phyloP scores from a whole-genome alignment of 1,284 basidiomycete species.

The Trametes versicolor region DNA sequence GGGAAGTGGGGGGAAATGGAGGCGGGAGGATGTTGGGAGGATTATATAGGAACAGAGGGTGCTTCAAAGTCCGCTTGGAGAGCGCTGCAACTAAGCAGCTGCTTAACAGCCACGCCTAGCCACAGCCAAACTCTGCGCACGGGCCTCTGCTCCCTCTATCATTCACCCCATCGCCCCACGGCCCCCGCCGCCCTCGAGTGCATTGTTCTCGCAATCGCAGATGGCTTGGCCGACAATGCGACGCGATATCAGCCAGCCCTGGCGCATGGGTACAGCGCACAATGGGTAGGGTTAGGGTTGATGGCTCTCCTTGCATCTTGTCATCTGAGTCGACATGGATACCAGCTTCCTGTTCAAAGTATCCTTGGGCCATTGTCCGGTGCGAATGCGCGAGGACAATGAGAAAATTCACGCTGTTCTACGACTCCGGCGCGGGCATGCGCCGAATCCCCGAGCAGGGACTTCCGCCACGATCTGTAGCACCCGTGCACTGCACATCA shows the following conservation, averaged over 20 bases:
- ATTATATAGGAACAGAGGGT: constrained; percentile 38
- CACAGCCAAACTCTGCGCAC: constrained; percentile 34
- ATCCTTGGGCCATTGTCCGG: constrained; percentile 11
- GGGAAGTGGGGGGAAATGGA: constrained; percentile 35
- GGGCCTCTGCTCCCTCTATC: constrained; percentile 29
- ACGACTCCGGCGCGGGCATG: neutral
- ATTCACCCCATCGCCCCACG: constrained; percentile 11
- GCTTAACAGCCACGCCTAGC: constrained; percentile 34
- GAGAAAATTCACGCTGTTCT: neutral
- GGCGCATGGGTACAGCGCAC: neutral
- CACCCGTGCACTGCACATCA: neutral
- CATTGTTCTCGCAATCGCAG: neutral
- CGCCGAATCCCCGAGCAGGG: constrained; percentile 1
- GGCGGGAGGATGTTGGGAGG: constrained; percentile 33
- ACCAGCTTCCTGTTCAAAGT: neutral
- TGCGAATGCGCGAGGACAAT: neutral
- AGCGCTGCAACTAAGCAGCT: constrained; percentile 36
- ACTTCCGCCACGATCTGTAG: neutral
- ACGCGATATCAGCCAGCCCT: neutral
- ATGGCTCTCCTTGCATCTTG: constrained; percentile 6
- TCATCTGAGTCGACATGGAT: constrained; percentile 20
- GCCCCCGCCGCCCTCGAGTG: constrained; percentile 3
- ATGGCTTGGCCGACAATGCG: constrained; percentile 1
- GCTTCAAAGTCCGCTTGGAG: constrained; percentile 49
- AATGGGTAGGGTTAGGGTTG: constrained; percentile 31